A percentile compares a stretch with the other conserved stretches of the same genome.
phyloP scores from a whole-genome alignment of 495 filamentous ascomycete species.

The Usnea hakonensis region DNA sequence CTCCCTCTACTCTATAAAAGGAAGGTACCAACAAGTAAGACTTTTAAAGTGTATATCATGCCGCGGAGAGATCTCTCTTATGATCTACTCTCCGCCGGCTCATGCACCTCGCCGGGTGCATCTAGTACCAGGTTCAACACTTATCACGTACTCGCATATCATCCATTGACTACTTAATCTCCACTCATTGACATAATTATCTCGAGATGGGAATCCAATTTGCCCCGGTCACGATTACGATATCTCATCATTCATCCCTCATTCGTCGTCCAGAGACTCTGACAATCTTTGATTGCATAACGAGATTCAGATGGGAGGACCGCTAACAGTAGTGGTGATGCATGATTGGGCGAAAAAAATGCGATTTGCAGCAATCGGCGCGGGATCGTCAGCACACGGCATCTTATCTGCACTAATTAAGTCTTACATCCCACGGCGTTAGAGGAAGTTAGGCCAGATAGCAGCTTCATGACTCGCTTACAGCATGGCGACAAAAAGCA shows the following conservation, averaged over 20 bases:
- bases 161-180: no score
- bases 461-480: not conserved
- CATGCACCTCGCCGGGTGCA: no score
- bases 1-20: not conserved
- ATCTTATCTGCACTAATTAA: constrained; percentile 2
- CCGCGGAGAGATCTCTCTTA: not conserved
- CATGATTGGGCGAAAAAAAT: not conserved
- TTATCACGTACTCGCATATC: no score
- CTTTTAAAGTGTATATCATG: no score
- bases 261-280: not conserved
- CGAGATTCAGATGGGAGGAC: no score
- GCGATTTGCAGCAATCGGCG: not conserved
- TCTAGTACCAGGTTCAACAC: no score
- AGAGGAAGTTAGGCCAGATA: not conserved
- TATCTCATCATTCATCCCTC: no score
- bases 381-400: not conserved
- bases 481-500: not conserved
- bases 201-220: no score
- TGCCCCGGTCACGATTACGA: no score
- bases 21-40: not conserved
- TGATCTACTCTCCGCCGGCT: no score
- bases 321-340: not conserved
- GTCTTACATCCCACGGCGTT: not conserved
- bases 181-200: no score
- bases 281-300: not conserved